phyloP scores from a whole-genome alignment of 495 filamentous ascomycete species.

The Friedmanniomyces endolithicus region DNA sequence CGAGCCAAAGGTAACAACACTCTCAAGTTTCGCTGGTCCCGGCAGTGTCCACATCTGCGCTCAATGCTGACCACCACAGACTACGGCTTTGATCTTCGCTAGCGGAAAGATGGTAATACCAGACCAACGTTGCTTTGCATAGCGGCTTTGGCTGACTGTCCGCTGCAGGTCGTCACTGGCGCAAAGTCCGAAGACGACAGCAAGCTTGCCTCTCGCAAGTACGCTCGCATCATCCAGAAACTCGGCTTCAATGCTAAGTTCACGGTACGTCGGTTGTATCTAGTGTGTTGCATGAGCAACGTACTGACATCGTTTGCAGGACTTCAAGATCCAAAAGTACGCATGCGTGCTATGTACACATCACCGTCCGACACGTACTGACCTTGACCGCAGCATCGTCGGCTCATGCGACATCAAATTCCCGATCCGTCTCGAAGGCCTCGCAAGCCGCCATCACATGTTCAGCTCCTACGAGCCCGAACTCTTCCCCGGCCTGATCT shows the following conservation, averaged over 20 bases:
- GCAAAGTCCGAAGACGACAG: conserved; percentile 98
- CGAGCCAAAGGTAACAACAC: conserved; percentile 63
- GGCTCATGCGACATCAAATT: conserved; percentile 99
- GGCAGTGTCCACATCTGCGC: background rate
- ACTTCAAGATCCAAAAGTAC: conserved; percentile 96
- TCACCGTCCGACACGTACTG: background rate
- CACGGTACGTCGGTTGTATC: conserved; percentile 33
- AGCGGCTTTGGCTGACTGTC: background rate
- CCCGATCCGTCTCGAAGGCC: conserved; percentile 90
- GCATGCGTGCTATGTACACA: background rate
- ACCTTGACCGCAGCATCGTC: conserved; percentile 47
- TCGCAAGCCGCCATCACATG: conserved; percentile 93
- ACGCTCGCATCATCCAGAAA: conserved; percentile 98
- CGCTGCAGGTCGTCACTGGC: conserved; percentile 60
- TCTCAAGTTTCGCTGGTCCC: background rate
- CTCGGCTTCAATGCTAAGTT: conserved; percentile 99
- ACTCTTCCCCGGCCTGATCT: conserved; percentile 97
- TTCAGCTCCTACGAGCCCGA: conserved; percentile 99
- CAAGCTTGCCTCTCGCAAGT: conserved; percentile 92
- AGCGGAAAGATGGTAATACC: conserved; percentile 79
- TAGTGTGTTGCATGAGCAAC: too few species aligned
- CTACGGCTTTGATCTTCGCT: conserved; percentile 93
- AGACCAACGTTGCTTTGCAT: background rate
- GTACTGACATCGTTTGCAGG: conserved; percentile 23
- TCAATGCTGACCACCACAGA: conserved; percentile 30